Evolutionary conservation across 106 monocot genomes (phyloP), one percentile per base, ranked within the genome.

Genomic region (Allium fistulosum): DNA sequence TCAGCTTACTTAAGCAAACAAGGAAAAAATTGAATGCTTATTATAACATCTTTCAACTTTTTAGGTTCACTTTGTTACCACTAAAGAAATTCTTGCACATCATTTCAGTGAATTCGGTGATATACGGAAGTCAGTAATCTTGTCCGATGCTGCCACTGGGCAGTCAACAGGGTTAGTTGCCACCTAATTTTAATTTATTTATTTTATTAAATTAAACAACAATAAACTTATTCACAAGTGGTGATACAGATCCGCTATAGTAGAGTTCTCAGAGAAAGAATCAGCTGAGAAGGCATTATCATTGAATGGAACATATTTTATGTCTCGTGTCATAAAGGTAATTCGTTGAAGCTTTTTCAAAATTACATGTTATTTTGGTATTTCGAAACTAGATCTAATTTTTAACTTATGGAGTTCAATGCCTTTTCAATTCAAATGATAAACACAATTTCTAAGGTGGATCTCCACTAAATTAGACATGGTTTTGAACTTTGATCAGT

Each of bases 51-150:
- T 28, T 65, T 65, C 57, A 46, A 45, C 52, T 51, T 67, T 82
- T 49, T 69, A 88, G 87, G 88, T 88, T 22, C 88, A 95, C 46
- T 95, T 91, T 84, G 95, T 75, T 80, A 88, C 95, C 14, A 88
- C 81, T 51, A 95, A 95, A 63, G 91, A 95, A 59, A 64, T 81
- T 37, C 77, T 95, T 58, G 85, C 91, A 53, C 79, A 81, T 14
- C 95, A 95, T 81, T 95, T 95, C 77, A 95, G 87, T 67, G 91
- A 91, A 66, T 95, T 91, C 65, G 95, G 95, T 22, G 95, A 86
- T 51, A 91, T 95, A 46, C 80, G 91, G 10, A 95, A 95, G 80
- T 88, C 88, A 12, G 75, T 88, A 12, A 88, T 62, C 15, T 17
- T 62, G 62, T 37, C 22, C 10, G 45, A 62, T 62, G 28, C 62